Evolutionary conservation across 2,329 filamentous ascomycete species (phyloP).

Genomic region (Diatrype stigma): DNA sequence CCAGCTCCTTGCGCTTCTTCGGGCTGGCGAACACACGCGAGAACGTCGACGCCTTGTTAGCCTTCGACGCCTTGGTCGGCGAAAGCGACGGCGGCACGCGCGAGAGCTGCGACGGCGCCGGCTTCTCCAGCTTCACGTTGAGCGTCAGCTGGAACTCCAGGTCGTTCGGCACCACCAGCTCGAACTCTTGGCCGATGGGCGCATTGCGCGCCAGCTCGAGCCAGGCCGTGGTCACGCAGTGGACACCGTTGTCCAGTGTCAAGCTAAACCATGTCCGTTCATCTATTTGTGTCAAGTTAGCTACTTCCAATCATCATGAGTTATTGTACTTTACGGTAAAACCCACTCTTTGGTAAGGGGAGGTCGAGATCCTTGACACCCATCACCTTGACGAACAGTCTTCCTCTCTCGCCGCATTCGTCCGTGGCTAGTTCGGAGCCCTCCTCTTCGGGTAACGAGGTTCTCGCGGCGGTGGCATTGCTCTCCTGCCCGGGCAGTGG

Average conservation of each 20-base stretch:
- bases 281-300: slow-evolving; percentile 44
- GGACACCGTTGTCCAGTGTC: slow-evolving; percentile 95
- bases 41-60: slow-evolving; percentile 87
- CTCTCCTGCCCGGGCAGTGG: slow-evolving; percentile 86
- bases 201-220: slow-evolving; percentile 87
- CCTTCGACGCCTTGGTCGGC: slow-evolving; percentile 59
- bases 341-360: slow-evolving; percentile 82
- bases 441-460: slow-evolving; percentile 67
- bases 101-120: slow-evolving; percentile 50
- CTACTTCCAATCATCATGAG: background rate
- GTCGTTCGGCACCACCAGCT: slow-evolving; percentile 93
- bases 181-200: slow-evolving; percentile 96
- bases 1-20: slow-evolving; percentile 94
- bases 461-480: slow-evolving; percentile 64
- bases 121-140: slow-evolving; percentile 89
- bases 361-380: slow-evolving; percentile 94
- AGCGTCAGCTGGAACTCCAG: slow-evolving; percentile 98
- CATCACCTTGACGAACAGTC: slow-evolving; percentile 97
- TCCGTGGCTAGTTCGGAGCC: slow-evolving; percentile 55
- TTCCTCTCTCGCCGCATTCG: slow-evolving; percentile 80
- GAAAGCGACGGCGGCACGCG: slow-evolving; percentile 49
- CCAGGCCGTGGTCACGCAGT: slow-evolving; percentile 96
- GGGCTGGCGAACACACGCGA: slow-evolving; percentile 90
- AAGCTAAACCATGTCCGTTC: slow-evolving; percentile 93
- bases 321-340: background rate